Evolutionary conservation across 208 protist genomes (phyloP), one percentile per base, ranked within the genome.

Genomic region (Trypanosoma brucei): DNA sequence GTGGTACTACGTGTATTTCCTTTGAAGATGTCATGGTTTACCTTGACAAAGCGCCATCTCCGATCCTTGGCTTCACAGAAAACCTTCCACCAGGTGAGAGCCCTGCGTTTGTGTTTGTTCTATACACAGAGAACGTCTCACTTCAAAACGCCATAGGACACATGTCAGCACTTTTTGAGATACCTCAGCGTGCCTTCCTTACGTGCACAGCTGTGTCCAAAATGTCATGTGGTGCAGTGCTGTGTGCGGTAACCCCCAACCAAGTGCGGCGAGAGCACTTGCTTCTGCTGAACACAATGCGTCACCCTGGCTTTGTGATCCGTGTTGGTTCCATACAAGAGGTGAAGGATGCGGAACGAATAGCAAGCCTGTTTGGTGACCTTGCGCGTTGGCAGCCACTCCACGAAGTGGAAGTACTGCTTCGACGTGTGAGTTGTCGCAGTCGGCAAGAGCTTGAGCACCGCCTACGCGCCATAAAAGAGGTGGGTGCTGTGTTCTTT

Each of bases 211-310:
- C 74, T 0, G 79, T 68, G n/a, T 83, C 76, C 35, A 95, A 95
- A 70, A 92, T 93, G 84, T 84, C 84, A 31, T 85, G 76, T 67
- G 66, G 79, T 9, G 65, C 86, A 2, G 59, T 92, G 45, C 64
- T 91, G 14, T 95, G 86, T 65, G 81, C 72, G 11, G 74, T 93
- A 6, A 68, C 66, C 42, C 76, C 73, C 11, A 88, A 84, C 40
- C 50, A 73, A 1, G 53, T 95, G 22, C 44, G 61, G 3, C 78
- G 80, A 0, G 81, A 91, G 50, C 80, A 91, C 50, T 77, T 95
- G 38, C 78, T 95, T 9, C 71, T 91, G 11, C 55, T 95, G 3
- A 95, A 95, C 78, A 93, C 86, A 39, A 80, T 95, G 78, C 81
- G 86, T 0, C 83, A 88, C 63, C 89, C 89, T 2, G 89, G 89